Base-by-base conservation (phyloP, 129 eudicot genomes). In the sunflower (Helianthus annuus) region DNA sequence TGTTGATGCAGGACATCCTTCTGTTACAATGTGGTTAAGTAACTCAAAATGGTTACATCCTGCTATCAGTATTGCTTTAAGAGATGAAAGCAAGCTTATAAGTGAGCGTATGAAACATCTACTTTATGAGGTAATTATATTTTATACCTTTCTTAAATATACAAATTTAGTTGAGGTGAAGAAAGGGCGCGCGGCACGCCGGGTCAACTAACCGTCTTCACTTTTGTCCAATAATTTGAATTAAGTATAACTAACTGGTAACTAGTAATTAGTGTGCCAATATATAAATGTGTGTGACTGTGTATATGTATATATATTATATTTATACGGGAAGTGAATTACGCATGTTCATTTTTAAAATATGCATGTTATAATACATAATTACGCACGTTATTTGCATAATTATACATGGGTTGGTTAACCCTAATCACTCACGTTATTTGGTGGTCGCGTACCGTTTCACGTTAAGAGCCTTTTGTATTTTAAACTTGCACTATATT, bases 31-130 rank as follows among this genome's bases (percentile, higher is more conserved):
- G 15, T 87, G 93, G 93, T 63, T 87, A 73, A 71, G 74, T 70
- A 82, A 68, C 69, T 80, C 85, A 15, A 87, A 79, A 82, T 87
- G 93, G 93, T 69, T 87, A 39, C 93, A 87, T 77, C 93, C 89
- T 8, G 93, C 93, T 61, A 87, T 87, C 10, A 84, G 85, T 77
- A 59, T 14, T 59, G 93, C 93, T 54, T 75, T 87, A 70, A 53
- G 76, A 77, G 89, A 87, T 75, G 93, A 87, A 78, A 87, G 93
- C 72, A 87, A 82, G 83, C 87, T 87, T 62, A 87, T 87, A 46
- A 87, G 89, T 63, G 93, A 87, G 70, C 87, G 93, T 8, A 87
- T 87, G 93, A 87, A 87, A 75, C 87, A 82, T 78, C 93, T 87
- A 15, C 76, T 84, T n/a, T 87, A 87, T 39, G 93, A 84, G 85